phyloP scores from a whole-genome alignment of 2,329 filamentous ascomycete genomes.

The Ilyonectria robusta region DNA sequence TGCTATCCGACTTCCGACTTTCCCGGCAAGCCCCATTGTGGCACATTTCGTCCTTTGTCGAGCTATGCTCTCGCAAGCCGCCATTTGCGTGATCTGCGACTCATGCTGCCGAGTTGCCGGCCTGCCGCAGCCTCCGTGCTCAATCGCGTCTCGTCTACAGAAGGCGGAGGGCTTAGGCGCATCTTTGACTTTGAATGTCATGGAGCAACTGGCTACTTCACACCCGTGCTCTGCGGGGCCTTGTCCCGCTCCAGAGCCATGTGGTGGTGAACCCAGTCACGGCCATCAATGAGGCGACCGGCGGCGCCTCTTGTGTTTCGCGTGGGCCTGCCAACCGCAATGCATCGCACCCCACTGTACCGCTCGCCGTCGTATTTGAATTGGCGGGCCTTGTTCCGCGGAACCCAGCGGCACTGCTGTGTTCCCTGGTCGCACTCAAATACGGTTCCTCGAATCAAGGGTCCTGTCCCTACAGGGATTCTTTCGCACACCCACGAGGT shows the following conservation, averaged over 20 bases:
- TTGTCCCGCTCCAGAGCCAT: conserved; percentile 12
- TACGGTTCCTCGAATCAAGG: conserved; percentile 12
- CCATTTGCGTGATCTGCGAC: not conserved
- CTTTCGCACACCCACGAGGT: conserved; percentile 10
- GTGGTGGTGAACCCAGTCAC: conserved; percentile 8
- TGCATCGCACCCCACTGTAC: not conserved
- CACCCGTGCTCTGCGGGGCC: conserved; percentile 1
- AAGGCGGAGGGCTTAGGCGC: not conserved
- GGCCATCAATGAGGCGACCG: not conserved
- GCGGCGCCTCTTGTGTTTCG: not conserved
- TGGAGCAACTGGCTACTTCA: conserved; percentile 2
- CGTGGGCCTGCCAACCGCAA: not conserved
- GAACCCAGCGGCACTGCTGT: not conserved
- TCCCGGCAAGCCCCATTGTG: not conserved
- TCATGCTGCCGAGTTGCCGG: conserved; percentile 19
- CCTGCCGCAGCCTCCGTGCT: not conserved
- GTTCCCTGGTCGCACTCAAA: not conserved
- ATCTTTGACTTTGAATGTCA: not conserved
- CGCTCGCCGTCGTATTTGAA: conserved; percentile 8
- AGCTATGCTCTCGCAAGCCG: not conserved
- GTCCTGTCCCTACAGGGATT: conserved; percentile 4
- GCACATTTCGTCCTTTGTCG: not conserved
- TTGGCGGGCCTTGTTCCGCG: conserved; percentile 2
- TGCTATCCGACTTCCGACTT: not conserved
- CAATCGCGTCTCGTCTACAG: conserved; percentile 1